Base-by-base conservation (phyloP, 495 filamentous ascomycete genomes). In the Bathelium albidoporum region DNA sequence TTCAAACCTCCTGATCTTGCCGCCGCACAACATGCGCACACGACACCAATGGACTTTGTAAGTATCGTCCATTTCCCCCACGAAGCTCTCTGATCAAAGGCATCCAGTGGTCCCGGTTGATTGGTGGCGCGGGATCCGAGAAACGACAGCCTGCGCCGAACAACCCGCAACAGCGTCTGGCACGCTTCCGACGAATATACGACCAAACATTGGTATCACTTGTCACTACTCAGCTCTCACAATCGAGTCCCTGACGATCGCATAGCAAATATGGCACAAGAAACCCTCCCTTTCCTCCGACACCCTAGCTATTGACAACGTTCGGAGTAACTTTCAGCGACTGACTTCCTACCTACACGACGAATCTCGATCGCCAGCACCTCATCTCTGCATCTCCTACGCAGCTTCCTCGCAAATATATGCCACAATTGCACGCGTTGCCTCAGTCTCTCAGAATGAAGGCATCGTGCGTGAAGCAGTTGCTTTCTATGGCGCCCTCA, bases 101-200 rank as follows among this genome's bases (percentile, higher is more conserved):
- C 1, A 18, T 26, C 61, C 69, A 95, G 89, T 95, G 89, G 87
- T 90, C 89, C 76, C 87, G 92, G 76, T 82, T 96, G 69, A 85
- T 96, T 76, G 91, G 90, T 73, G 89, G 90, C 71, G 87, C 85
- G 66, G 83, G 84, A 70, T 72, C 74, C 74, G 82, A 74, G 69
- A 83, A 73, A 61, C 83, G 81, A 75, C 82, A 83, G 73, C 79
- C 83, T 66, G 78, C 83, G 53, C 79, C 85, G 39, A 86, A 86
- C 69, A 87, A 90, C 70, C 90, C 93, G 39, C 86, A 90, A 64
- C 85, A 93, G 73, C 89, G 95, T 68, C 84, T 95, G 71, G 85
- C 87, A 68, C 87, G 88, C 62, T 98, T 97, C 77, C 94, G 93
- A 77, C 86, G 89, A 71, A 83, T 88, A 68, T 95, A 93, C 76